phyloP scores from a whole-genome alignment of 106 monocot genomes.

The Allium fistulosum region DNA sequence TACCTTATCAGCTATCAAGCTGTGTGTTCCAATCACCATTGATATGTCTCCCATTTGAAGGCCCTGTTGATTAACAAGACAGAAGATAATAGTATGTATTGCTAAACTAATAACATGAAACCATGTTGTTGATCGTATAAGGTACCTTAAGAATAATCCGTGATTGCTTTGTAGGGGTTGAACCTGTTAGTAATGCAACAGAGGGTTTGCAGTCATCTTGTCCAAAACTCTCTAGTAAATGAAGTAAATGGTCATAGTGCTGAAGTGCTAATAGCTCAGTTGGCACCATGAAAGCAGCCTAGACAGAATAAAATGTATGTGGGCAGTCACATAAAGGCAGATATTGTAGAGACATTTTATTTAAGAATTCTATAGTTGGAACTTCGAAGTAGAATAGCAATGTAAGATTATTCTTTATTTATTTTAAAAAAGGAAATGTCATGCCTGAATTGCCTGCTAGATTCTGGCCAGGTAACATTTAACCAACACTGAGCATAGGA shows the following conservation, averaged over 20 bases:
- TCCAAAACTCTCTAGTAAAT: constrained; percentile 53
- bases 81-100: no score
- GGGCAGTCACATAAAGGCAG: no score
- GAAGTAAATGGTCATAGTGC: constrained; percentile 70
- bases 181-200: constrained; percentile 82
- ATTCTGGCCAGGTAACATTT: no score
- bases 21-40: constrained; percentile 95
- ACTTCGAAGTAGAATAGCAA: no score
- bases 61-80: constrained; percentile 44
- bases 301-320: background rate
- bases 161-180: constrained; percentile 65
- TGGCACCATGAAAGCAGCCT: constrained; percentile 99
- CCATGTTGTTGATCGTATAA: background rate
- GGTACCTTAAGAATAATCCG: constrained; percentile 51
- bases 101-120: no score
- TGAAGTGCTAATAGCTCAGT: constrained; percentile 86
- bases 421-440: no score
- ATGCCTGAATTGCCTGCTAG: no score
- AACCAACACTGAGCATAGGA: no score
- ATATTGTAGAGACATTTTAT: no score
- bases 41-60: constrained; percentile 67
- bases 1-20: constrained; percentile 82
- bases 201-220: constrained; percentile 46
- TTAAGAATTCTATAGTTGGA: no score
- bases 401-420: no score